A percentile compares a stretch with the other conserved stretches of the same genome.
These are phyloP conservation scores for Diaporthe vaccinii DNA, from an alignment of 2,329 filamentous ascomycete species.

Conservation along the genomic window DNA sequence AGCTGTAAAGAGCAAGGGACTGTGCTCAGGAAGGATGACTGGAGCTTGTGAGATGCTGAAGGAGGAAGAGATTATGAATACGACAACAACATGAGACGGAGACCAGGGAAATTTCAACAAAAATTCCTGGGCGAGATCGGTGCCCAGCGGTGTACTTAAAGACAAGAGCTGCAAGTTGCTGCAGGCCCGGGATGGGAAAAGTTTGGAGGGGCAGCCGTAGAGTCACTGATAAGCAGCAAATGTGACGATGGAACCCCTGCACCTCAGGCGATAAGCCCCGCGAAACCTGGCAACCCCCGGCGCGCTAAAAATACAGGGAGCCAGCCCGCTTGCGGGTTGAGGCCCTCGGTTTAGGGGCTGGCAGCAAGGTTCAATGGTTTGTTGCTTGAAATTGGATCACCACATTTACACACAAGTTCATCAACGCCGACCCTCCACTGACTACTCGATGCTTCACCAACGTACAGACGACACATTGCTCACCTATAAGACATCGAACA, in stretches of 20 bases:
- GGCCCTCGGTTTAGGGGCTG: slow-evolving; percentile 5
- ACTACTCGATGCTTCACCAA: not conserved
- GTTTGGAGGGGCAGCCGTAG: slow-evolving; percentile 33
- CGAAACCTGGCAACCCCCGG: slow-evolving; percentile 21
- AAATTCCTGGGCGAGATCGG: slow-evolving; percentile 40
- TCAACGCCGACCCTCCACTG: not conserved
- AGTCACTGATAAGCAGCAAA: slow-evolving; percentile 32
- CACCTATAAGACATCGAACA: not conserved
- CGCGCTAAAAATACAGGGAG: not conserved
- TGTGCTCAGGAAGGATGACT: slow-evolving; percentile 8
- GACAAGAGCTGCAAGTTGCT: slow-evolving; percentile 23
- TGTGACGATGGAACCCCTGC: not conserved
- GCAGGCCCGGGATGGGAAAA: slow-evolving; percentile 31
- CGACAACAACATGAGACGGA: slow-evolving; percentile 30
- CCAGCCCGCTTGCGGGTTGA: not conserved
- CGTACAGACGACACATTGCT: slow-evolving; percentile 5
- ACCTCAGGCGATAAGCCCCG: slow-evolving; percentile 36
- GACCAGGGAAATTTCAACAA: slow-evolving; percentile 36
- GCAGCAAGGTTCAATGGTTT: slow-evolving; percentile 2
- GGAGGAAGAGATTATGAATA: slow-evolving; percentile 28
- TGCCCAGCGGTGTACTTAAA: slow-evolving; percentile 31
- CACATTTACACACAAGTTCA: not conserved
- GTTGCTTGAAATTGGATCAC: slow-evolving; percentile 13
- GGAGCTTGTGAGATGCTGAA: slow-evolving; percentile 9
- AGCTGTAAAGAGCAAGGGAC: slow-evolving; percentile 27